Evolutionary conservation across 208 protist genomes (phyloP).

Genomic region (Lotmaria passim): DNA sequence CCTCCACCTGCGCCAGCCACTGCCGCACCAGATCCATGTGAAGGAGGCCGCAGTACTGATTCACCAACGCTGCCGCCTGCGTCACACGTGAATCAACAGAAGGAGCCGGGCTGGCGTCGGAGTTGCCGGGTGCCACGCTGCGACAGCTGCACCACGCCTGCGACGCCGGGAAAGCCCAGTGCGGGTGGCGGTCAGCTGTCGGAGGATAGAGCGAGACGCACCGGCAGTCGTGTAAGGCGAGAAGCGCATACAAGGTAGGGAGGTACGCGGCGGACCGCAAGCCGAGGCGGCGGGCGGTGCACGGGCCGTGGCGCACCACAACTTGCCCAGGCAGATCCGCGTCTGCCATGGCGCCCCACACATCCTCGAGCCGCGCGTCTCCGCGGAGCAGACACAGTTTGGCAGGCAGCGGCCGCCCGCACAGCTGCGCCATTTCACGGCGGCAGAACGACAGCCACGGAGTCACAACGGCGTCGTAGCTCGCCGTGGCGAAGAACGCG

Average conservation of each 20-base stretch:
- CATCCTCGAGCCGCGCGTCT: not conserved
- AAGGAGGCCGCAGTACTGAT: constrained; percentile 16
- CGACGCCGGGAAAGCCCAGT: not conserved
- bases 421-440: constrained; percentile 1
- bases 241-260: constrained; percentile 20
- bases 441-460: not conserved
- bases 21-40: constrained; percentile 8
- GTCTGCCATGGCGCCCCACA: not conserved
- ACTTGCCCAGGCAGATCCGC: not conserved
- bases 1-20: constrained; percentile 9
- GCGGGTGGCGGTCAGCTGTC: not conserved
- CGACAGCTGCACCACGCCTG: not conserved
- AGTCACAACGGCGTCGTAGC: not conserved
- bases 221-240: constrained; percentile 7
- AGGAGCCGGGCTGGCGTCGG: not conserved
- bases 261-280: constrained; percentile 22
- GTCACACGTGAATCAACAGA: not conserved
- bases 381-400: not conserved
- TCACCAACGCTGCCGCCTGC: constrained; percentile 10
- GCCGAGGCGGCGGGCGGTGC: constrained; percentile 16
- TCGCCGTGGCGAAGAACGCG: constrained; percentile 12
- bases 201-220: too few relatives aligned
- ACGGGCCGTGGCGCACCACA: constrained; percentile 17
- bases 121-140: not conserved
- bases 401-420: constrained; percentile 1